Percentiles rank a stretch among this genome's conserved stretches.
phyloP scores from a whole-genome alignment of 2,329 filamentous ascomycete species.

The Fusarium sp. region DNA sequence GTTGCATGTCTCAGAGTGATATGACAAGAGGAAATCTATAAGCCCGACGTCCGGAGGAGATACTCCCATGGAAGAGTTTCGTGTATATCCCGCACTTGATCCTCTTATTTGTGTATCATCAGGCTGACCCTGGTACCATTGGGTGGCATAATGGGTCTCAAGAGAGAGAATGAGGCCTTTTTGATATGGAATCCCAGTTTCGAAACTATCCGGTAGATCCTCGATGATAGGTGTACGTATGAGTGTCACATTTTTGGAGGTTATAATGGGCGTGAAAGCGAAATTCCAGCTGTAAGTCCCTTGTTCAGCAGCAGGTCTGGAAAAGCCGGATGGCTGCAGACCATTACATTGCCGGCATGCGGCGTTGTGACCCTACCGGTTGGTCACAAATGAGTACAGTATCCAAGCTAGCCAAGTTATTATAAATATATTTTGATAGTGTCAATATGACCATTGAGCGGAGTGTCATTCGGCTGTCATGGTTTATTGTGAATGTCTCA shows the following conservation, averaged over 20 bases:
- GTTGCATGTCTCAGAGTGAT: slow-evolving; percentile 29
- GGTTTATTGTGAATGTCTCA: slow-evolving; percentile 17
- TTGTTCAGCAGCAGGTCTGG: background rate
- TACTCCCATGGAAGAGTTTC: slow-evolving; percentile 16
- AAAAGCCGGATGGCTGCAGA: background rate
- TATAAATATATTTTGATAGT: background rate
- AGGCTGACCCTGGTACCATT: slow-evolving; percentile 18
- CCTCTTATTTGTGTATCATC: slow-evolving; percentile 20
- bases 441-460: background rate
- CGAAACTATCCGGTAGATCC: background rate
- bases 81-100: slow-evolving; percentile 25
- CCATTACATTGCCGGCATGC: slow-evolving; percentile 4
- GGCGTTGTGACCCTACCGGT: slow-evolving; percentile 8
- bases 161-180: slow-evolving; percentile 7
- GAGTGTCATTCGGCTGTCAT: background rate
- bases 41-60: slow-evolving; percentile 6
- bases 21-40: slow-evolving; percentile 21
- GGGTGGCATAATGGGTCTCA: slow-evolving; percentile 12
- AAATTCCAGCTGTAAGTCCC: background rate
- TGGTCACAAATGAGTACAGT: slow-evolving; percentile 2
- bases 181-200: background rate
- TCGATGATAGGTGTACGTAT: background rate
- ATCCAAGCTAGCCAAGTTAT: background rate
- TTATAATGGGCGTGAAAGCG: slow-evolving; percentile 6
- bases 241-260: background rate